These are phyloP conservation scores for Boletus rubropictus DNA, from an alignment of 768 basidiomycete species.

Conservation along the genomic window DNA sequence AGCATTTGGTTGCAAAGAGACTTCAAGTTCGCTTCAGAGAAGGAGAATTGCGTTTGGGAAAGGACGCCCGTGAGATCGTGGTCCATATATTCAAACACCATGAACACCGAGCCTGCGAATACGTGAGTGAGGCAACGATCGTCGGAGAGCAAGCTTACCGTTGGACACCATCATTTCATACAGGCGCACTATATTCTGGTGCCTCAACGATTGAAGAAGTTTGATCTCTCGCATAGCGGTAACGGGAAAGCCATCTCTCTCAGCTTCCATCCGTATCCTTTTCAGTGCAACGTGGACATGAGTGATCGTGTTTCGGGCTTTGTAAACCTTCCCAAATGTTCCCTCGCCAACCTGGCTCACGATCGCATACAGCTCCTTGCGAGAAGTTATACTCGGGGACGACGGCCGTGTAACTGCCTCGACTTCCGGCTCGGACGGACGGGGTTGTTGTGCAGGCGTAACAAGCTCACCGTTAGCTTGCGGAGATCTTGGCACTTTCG, in stretches of 20 bases:
- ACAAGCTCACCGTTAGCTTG: slow-evolving; percentile 22
- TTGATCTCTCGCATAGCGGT: slow-evolving; percentile 99
- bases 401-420: slow-evolving; percentile 25
- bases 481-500: slow-evolving; percentile 20
- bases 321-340: slow-evolving; percentile 98
- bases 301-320: slow-evolving; percentile 80
- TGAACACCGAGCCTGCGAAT: slow-evolving; percentile 80
- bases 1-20: slow-evolving; percentile 96
- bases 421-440: slow-evolving; percentile 20
- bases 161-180: slow-evolving; percentile 99
- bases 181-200: slow-evolving; percentile 83
- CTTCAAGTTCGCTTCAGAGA: slow-evolving; percentile 86
- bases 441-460: slow-evolving; percentile 17
- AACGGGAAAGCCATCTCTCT: slow-evolving; percentile 96
- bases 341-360: slow-evolving; percentile 96
- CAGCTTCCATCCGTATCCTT: slow-evolving; percentile 95
- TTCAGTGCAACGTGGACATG: slow-evolving; percentile 83
- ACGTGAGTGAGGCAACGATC: slow-evolving; percentile 3
- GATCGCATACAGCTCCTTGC: slow-evolving; percentile 71
- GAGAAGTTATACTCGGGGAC: slow-evolving; percentile 26
- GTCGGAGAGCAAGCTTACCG: slow-evolving; percentile 43
- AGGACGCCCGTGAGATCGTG: slow-evolving; percentile 95
- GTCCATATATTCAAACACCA: slow-evolving; percentile 99
- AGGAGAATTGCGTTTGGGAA: slow-evolving; percentile 82
- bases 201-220: slow-evolving; percentile 83